Conservation (phyloP, 2,329 filamentous ascomycete genomes). For the Epichloe bromicola region DNA sequence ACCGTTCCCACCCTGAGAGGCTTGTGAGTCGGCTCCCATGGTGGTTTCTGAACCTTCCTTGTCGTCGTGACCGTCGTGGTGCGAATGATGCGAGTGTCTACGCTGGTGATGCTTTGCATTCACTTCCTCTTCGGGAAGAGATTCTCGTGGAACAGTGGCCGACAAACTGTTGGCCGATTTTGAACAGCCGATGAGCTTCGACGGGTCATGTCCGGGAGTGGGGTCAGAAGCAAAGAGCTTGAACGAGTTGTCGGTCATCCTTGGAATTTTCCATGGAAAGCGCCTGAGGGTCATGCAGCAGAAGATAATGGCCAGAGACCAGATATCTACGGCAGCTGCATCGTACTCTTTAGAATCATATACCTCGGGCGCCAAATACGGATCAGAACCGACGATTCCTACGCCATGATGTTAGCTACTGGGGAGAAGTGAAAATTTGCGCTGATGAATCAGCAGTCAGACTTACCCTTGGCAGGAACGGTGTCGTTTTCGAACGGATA, state of each 20-base stretch:
- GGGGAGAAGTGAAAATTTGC: neutral
- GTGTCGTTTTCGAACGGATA: slow-evolving; percentile 83
- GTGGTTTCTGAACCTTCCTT: slow-evolving; percentile 1
- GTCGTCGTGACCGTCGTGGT: slow-evolving; percentile 2
- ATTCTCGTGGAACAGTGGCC: slow-evolving; percentile 26
- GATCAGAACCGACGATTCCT: slow-evolving; percentile 71
- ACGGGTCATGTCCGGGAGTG: slow-evolving; percentile 56
- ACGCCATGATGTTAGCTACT: slow-evolving; percentile 6
- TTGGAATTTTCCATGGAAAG: slow-evolving; percentile 95
- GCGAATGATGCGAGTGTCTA: slow-evolving; percentile 2
- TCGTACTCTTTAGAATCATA: slow-evolving; percentile 92
- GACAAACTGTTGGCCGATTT: slow-evolving; percentile 31
- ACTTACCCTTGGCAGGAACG: slow-evolving; percentile 25
- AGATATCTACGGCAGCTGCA: slow-evolving; percentile 86
- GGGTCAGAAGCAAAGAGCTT: slow-evolving; percentile 82
- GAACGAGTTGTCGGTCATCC: slow-evolving; percentile 85
- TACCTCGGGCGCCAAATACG: slow-evolving; percentile 91
- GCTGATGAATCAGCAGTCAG: neutral
- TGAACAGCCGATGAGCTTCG: slow-evolving; percentile 34
- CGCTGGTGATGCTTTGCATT: slow-evolving; percentile 13
- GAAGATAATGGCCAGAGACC: slow-evolving; percentile 97
- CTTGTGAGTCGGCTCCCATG: slow-evolving; percentile 7
- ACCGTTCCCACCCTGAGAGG: slow-evolving; percentile 5
- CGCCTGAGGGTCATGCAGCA: slow-evolving; percentile 94
- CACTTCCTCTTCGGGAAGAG: slow-evolving; percentile 21